Base-by-base conservation (phyloP, 1,284 basidiomycete species). In the Ceratorhiza oryzae-sativae region DNA sequence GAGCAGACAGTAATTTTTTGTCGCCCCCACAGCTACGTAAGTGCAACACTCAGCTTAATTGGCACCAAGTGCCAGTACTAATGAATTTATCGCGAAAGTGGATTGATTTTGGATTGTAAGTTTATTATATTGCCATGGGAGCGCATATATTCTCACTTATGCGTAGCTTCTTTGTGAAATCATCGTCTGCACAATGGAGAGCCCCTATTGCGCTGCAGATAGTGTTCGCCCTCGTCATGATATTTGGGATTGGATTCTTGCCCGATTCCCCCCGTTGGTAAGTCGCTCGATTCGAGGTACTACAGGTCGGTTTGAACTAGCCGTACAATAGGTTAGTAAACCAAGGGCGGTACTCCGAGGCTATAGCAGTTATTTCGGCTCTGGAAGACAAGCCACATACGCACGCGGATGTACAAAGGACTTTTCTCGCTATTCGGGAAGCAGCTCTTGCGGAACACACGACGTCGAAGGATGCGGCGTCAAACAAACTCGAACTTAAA, bases 251-350 rank as follows among this genome's bases (percentile, higher is more conserved):
- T 25, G 79, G 79, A 32, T 85, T 88, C 76, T 86, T 89, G 76
- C 89, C 89, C 46, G 90, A 91, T 78, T 90, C 88, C 10, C 90
- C 90, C 12, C 83, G 90, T 79, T 92, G 87, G 85, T 80, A 83
- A 1, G 84, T 83, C 13, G 25, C 39, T 39, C 20, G 20, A 18
- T 48, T 58, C 68, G 3, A 3, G 42, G 9, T 45, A 10, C n/a
- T 18, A 10, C 25, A 23, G n/a, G 34, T 27, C 25, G 20, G 36
- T 12, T 18, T 12, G n/a, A 45, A 18, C 9, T 45, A 3, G 4
- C 10, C 34, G 15, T 27, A 36, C 39, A 18, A 3, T 36, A 78
- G 82, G 89, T 84, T 91, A 18, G 80, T 89, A 42, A 88, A 87
- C 77, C 83, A 86, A 55, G 87, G 86, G 15, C 83, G 86, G 46